Evolutionary conservation across 2,329 filamentous ascomycete genomes (phyloP), one percentile per base, ranked within the genome.

Genomic region (Clonostachys rosea): DNA sequence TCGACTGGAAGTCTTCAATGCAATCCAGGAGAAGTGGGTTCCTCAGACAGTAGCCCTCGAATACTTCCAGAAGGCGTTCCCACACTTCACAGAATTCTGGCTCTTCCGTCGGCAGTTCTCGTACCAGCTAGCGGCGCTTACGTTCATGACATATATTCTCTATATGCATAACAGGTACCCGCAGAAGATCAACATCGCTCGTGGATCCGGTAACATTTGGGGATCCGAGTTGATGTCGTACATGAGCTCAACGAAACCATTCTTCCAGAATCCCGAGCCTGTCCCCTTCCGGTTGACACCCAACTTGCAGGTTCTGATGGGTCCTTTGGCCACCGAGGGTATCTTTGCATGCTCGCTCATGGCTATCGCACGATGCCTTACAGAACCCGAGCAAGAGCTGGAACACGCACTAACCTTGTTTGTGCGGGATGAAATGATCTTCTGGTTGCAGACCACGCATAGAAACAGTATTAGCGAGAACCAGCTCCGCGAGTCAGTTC

Each of bases 111-210:
- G 91, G 49, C 91, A 96, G 55, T 96, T 99, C 70, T 88, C 90
- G 18, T 96, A 97, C 73, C 94, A 99, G 69, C 85, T 96, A 51
- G 92, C 94, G 17, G 84, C 91, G 2, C 79, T 97, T 53, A 96
- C 94, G 1, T 99, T 99, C 71, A 96, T 99, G 87, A 97, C 94
- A 5, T 99, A 97, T 63, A 87, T 96, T 49, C 86, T 99, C 73
- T 92, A 92, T 71, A 97, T 99, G 84, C 90, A 92, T 63, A 90
- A 90, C 64, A 88, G 94, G 33, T 96, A 94, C 66, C 95, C 94
- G 6, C 90, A 91, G 67, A 99, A 99, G 76, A 86, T 97, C 66
- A 87, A 88, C 68, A 95, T 99, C 59, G 87, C 90, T 11, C 86
- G 91, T 20, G 81, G 81, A 33, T 91, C 87, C 6, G 95, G 95